These are phyloP conservation scores for Phytophthora rubi DNA, from an alignment of 352 stramenopile genomes.

Conservation along the genomic window DNA sequence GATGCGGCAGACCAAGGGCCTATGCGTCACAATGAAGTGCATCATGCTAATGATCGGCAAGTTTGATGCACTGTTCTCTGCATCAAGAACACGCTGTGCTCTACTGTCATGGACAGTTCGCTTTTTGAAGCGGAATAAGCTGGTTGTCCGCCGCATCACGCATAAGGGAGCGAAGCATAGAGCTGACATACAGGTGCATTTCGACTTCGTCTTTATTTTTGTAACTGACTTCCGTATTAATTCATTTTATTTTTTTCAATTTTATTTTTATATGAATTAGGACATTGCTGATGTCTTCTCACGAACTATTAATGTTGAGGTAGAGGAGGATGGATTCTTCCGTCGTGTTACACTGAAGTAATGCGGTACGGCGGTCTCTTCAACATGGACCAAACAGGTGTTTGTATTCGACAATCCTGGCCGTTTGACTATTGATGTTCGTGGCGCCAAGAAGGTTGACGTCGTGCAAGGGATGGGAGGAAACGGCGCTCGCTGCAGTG, in stretches of 20 bases:
- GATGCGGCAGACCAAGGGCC: slow-evolving; percentile 3
- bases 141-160: slow-evolving; percentile 12
- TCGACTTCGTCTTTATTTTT: no score
- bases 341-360: neutral
- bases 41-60: slow-evolving; percentile 14
- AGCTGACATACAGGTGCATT: slow-evolving; percentile 6
- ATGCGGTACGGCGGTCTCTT: neutral
- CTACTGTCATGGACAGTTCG: slow-evolving; percentile 3
- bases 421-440: slow-evolving; percentile 4
- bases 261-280: slow-evolving; percentile 3
- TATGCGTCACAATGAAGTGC: slow-evolving; percentile 11
- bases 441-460: slow-evolving; percentile 6
- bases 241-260: neutral
- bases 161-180: neutral
- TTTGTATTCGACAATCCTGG: slow-evolving; percentile 12
- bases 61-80: neutral
- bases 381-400: slow-evolving; percentile 11
- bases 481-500: slow-evolving; percentile 7
- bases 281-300: slow-evolving; percentile 4
- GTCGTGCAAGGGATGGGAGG: slow-evolving; percentile 7
- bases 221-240: neutral
- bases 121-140: slow-evolving; percentile 12
- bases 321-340: slow-evolving; percentile 1
- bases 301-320: neutral
- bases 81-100: neutral